A percentile compares a stretch with the other conserved stretches of the same genome.
phyloP scores from a whole-genome alignment of 2,329 filamentous ascomycete genomes.

The Pseudogymnoascus sp. region DNA sequence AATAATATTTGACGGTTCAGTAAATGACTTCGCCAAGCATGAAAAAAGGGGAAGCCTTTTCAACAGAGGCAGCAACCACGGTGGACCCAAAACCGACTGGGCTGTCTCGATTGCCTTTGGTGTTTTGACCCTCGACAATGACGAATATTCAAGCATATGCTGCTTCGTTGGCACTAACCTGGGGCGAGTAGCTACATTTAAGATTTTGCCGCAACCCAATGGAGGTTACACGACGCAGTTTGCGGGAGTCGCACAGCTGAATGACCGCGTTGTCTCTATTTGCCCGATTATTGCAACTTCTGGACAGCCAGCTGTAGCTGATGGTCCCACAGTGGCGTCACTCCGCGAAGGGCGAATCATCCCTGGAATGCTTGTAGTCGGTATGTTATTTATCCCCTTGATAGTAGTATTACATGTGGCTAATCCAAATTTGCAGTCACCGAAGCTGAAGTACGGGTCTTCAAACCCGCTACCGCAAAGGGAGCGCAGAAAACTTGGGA shows the following conservation, averaged over 20 bases:
- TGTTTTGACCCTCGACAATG: constrained; percentile 87
- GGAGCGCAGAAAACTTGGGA: constrained; percentile 91
- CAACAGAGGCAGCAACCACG: constrained; percentile 43
- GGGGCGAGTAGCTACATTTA: constrained; percentile 82
- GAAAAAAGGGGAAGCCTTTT: constrained; percentile 70
- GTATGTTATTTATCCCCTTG: constrained; percentile 33
- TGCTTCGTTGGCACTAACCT: constrained; percentile 84
- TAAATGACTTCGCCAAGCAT: constrained; percentile 67
- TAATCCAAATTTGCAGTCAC: constrained; percentile 39
- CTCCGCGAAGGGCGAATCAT: constrained; percentile 67
- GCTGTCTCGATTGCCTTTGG: constrained; percentile 81
- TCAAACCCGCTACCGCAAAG: constrained; percentile 75
- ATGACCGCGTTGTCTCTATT: constrained; percentile 66
- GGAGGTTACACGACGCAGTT: constrained; percentile 65
- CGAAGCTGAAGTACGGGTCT: constrained; percentile 68
- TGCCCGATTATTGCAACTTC: constrained; percentile 71
- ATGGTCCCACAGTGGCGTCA: constrained; percentile 64
- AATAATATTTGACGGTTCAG: constrained; percentile 67
- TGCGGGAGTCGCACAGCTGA: constrained; percentile 58
- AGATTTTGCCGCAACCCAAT: constrained; percentile 65
- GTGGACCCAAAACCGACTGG: constrained; percentile 55
- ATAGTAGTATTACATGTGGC: neutral
- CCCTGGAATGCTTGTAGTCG: constrained; percentile 72
- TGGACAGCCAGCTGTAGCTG: constrained; percentile 68
- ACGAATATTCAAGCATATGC: constrained; percentile 88